Evolutionary conservation across 75 land plant genomes (phyloP).

Genomic region (Chamaecyparis obtusa): DNA sequence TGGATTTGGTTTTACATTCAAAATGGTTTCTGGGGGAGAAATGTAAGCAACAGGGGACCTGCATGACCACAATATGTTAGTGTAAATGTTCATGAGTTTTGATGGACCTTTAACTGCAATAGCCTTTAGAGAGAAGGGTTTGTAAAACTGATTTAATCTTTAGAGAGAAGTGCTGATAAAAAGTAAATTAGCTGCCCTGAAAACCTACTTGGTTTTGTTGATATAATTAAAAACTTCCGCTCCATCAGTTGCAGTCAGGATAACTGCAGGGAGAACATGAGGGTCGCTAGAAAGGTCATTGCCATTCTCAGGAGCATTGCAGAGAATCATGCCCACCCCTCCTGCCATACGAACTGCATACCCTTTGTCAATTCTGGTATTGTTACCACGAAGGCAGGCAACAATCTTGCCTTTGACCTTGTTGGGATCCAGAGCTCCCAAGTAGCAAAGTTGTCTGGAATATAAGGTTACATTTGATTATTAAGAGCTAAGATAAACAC

Average conservation of each 20-base stretch:
- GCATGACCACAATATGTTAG: not conserved
- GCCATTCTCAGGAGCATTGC: constrained; percentile 17
- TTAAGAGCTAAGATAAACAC: not conserved
- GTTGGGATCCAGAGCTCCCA: constrained; percentile 17
- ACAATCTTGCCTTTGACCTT: constrained; percentile 39
- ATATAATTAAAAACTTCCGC: constrained; percentile 38
- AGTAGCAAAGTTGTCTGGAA: constrained; percentile 17
- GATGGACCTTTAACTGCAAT: not conserved
- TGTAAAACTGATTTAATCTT: too few species aligned
- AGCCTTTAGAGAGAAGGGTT: not conserved
- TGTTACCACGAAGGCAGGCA: constrained; percentile 20
- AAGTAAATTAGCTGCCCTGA: not conserved
- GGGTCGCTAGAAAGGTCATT: constrained; percentile 35
- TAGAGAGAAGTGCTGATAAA: not conserved
- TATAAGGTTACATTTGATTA: not conserved
- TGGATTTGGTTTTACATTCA: constrained; percentile 49
- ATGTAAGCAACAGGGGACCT: constrained; percentile 35
- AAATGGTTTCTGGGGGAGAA: constrained; percentile 19
- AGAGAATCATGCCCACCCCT: constrained; percentile 35
- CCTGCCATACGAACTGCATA: constrained; percentile 22
- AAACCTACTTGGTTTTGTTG: constrained; percentile 41
- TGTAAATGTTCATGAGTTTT: not conserved
- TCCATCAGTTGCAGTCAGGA: constrained; percentile 32
- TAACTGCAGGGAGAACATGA: constrained; percentile 57
- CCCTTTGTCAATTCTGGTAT: constrained; percentile 13